Base-by-base conservation (phyloP, 148 eudicot species). In the Cornus kousa region DNA sequence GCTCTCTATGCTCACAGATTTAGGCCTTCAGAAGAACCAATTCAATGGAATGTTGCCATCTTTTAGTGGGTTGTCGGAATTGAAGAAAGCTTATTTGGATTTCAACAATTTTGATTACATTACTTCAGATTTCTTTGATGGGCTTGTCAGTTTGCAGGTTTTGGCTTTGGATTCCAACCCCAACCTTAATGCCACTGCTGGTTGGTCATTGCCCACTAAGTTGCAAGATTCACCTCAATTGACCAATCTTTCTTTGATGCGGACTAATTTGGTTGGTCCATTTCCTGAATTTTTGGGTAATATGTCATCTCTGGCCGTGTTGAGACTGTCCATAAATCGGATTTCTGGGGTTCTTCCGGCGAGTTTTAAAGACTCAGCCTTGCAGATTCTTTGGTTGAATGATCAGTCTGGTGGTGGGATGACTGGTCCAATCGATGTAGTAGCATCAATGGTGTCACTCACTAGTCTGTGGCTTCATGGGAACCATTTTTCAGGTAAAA, bases 381-480 rank as follows among this genome's bases (percentile, higher is more conserved):
- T 97, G 86, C 90, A 88, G 81, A 66, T 72, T 3, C 84, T 97
- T 69, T 91, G 98, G 98, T 81, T 97, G 75, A 97, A 97, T 86
- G 93, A 85, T 17, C 95, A 94, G 67, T 75, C 84, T 60, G 92
- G 90, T 71, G 84, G 87, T 9, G 96, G 93, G 46, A 84, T 97
- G 97, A 86, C 77, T 10, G 99, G 99, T 7, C 75, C 94, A 23
- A 82, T 97, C 73, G 99, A 94, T 83, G 74, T 89, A 22, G 80
- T 92, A 69, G 84, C 85, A 13, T 89, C 90, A 13, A 94, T 97
- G 94, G 84, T 32, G n/a, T 94, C 97, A 14, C 83, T 97, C 75
- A 81, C 90, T 55, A 92, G 90, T 83, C 87, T 90, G 68, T 97
- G 98, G 98, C 99, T 97, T 76, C 99, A 97, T 81, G 99, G 99